Conservation (phyloP, 2,329 filamentous ascomycete genomes). For the Fusarium sp. region DNA sequence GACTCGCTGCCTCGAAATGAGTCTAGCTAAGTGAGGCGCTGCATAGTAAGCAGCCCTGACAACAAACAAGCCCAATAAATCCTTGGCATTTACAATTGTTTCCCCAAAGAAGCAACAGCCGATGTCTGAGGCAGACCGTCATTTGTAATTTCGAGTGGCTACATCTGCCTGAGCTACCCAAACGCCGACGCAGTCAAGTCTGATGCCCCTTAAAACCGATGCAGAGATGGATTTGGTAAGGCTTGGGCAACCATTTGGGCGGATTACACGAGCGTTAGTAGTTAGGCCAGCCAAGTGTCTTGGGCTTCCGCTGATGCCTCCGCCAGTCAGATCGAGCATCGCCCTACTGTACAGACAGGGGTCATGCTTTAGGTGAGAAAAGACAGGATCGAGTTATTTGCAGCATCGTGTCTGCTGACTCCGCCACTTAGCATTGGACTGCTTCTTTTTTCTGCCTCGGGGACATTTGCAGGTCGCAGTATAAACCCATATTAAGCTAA, state of each 20-base stretch:
- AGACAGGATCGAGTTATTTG: too few relatives aligned
- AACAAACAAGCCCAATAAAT: neutral
- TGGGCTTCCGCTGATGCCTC: neutral
- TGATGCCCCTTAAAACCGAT: neutral
- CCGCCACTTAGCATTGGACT: neutral
- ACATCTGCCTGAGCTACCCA: neutral
- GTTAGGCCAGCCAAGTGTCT: neutral
- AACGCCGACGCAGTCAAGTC: neutral
- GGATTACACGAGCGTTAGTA: neutral
- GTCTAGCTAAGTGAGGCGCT: neutral
- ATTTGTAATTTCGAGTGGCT: neutral
- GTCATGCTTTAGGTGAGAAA: neutral
- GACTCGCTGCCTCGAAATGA: neutral
- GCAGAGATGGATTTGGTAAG: neutral
- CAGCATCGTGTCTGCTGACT: neutral
- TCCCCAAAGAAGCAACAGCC: neutral
- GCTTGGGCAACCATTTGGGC: neutral
- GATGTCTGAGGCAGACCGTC: neutral
- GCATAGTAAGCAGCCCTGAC: neutral
- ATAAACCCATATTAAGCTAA: neutral
- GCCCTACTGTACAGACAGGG: neutral
- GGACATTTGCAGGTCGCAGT: neutral
- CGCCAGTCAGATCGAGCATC: neutral
- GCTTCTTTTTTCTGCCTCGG: neutral
- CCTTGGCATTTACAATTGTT: conserved; percentile 4